These are phyloP conservation scores for Citrus trifoliata DNA, from an alignment of 345 rosid genomes.

Conservation along the genomic window DNA sequence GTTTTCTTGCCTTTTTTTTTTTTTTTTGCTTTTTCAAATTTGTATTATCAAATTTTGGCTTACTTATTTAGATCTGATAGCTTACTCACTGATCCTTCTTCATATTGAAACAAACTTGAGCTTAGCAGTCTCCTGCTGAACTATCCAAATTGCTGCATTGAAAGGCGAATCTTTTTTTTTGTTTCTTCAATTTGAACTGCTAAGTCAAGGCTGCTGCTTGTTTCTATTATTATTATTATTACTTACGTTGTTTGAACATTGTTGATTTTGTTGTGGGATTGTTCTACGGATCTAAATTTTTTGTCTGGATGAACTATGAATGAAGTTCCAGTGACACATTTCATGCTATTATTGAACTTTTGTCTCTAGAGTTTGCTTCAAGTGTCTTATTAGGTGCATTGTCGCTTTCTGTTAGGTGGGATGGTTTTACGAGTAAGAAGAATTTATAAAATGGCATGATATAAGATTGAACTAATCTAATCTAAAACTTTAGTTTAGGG, in stretches of 20 bases:
- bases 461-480: too few relatives aligned
- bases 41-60: background rate
- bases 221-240: background rate
- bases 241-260: background rate
- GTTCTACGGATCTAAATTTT: background rate
- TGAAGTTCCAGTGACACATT: background rate
- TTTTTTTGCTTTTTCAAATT: too few relatives aligned
- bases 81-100: background rate
- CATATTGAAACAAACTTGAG: background rate
- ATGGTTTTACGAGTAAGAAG: background rate
- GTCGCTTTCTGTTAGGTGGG: background rate
- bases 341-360: background rate
- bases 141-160: background rate
- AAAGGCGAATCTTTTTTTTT: background rate
- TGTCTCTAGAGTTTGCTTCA: background rate
- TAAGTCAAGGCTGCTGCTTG: background rate
- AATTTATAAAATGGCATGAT: background rate
- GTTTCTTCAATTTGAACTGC: background rate
- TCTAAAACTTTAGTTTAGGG: background rate
- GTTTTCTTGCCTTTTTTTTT: background rate
- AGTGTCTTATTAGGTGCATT: background rate
- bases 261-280: background rate
- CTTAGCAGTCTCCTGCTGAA: background rate
- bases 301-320: background rate
- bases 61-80: constrained; percentile 6